Conservation (phyloP, 208 protist genomes). For the Novymonas esmeraldas region DNA sequence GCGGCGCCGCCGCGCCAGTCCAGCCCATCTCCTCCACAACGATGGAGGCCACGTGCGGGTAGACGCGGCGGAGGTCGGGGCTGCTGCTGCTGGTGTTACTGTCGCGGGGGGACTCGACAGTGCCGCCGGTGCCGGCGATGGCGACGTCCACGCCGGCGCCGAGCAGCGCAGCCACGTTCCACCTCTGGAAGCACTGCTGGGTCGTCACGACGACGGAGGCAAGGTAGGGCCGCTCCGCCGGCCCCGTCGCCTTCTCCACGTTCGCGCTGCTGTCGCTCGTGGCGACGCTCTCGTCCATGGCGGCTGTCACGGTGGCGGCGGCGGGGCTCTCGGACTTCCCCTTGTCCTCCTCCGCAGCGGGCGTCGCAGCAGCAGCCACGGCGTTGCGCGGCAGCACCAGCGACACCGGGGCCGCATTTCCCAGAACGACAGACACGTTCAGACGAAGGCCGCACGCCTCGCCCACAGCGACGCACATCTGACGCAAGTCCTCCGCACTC, state of each 20-base stretch:
- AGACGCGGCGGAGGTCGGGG: slow-evolving; percentile 9
- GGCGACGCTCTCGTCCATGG: slow-evolving; percentile 2
- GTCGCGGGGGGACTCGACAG: background rate
- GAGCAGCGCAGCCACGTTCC: slow-evolving; percentile 23
- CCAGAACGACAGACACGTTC: background rate
- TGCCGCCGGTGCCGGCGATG: background rate
- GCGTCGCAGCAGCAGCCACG: background rate
- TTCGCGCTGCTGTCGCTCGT: background rate
- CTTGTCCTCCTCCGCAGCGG: background rate
- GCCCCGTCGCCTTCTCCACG: background rate
- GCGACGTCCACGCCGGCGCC: slow-evolving; percentile 25
- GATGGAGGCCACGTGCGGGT: slow-evolving; percentile 41
- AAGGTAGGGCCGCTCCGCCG: slow-evolving; percentile 13
- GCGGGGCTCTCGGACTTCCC: background rate
- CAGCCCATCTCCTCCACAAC: slow-evolving; percentile 45
- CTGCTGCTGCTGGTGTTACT: background rate
- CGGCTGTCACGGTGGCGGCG: slow-evolving; percentile 4
- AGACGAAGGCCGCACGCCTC: slow-evolving; percentile 14
- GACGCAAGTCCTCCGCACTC: slow-evolving; percentile 26
- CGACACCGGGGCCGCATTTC: slow-evolving; percentile 14
- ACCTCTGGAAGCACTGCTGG: slow-evolving; percentile 25
- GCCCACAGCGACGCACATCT: slow-evolving; percentile 12
- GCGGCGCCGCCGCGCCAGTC: background rate
- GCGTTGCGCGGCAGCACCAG: slow-evolving; percentile 12
- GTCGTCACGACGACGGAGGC: slow-evolving; percentile 36